Conservation (phyloP, 208 protist genomes). For the Porcisia deanei region DNA sequence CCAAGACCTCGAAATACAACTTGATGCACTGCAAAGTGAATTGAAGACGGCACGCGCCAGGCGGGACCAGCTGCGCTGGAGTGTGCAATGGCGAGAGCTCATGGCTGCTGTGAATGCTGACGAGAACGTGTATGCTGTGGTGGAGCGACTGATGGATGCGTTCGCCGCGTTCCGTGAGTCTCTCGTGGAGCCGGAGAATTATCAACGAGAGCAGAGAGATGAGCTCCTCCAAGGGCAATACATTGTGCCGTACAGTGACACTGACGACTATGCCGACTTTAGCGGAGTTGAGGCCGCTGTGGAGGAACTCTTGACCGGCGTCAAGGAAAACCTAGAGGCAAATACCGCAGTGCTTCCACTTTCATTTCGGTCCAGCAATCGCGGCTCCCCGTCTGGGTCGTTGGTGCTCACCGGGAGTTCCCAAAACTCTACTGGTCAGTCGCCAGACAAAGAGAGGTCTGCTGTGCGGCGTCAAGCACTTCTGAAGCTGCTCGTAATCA, state of each 20-base stretch:
- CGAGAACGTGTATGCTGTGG: slow-evolving; percentile 21
- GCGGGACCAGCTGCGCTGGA: slow-evolving; percentile 52
- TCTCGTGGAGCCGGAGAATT: slow-evolving; percentile 49
- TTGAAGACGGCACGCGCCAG: slow-evolving; percentile 63
- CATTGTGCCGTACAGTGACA: slow-evolving; percentile 61
- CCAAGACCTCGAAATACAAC: slow-evolving; percentile 77
- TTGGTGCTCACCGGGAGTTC: background rate
- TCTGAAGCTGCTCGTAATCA: slow-evolving; percentile 70
- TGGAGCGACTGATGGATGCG: slow-evolving; percentile 52
- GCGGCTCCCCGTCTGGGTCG: background rate
- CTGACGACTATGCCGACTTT: slow-evolving; percentile 83
- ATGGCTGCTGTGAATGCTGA: slow-evolving; percentile 59
- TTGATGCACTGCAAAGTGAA: slow-evolving; percentile 54
- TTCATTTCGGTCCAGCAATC: background rate
- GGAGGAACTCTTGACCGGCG: slow-evolving; percentile 43
- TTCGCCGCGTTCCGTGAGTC: slow-evolving; percentile 48
- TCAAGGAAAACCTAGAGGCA: slow-evolving; percentile 29
- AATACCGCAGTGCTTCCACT: background rate
- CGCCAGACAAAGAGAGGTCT: background rate
- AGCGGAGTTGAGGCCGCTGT: slow-evolving; percentile 48
- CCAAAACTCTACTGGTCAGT: background rate
- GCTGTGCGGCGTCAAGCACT: slow-evolving; percentile 37
- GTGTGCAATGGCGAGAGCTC: slow-evolving; percentile 88
- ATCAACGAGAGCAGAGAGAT: slow-evolving; percentile 29
- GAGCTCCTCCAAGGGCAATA: slow-evolving; percentile 15